Conservation (phyloP, 2,329 filamentous ascomycete species). For the Colletotrichum agaves region DNA sequence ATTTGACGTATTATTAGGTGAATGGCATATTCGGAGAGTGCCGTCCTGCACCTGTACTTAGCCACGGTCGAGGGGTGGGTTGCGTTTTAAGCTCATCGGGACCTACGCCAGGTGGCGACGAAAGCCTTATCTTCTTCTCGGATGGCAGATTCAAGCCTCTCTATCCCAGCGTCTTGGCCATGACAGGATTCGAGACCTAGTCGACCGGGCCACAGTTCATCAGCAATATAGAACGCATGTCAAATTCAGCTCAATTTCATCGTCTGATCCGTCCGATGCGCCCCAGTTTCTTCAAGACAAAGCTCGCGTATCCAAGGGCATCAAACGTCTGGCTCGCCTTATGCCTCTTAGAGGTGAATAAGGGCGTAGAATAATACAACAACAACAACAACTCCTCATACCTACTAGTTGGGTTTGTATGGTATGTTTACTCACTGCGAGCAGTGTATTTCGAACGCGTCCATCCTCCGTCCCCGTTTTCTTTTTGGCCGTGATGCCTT, state of each 20-base stretch:
- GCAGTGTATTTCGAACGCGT: slow-evolving; percentile 50
- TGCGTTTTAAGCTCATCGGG: neutral
- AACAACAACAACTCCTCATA: too few species aligned
- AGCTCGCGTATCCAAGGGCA: slow-evolving; percentile 20
- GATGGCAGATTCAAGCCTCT: slow-evolving; percentile 45
- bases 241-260: neutral
- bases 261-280: neutral
- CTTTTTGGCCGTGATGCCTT: slow-evolving; percentile 45
- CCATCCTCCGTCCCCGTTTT: slow-evolving; percentile 51
- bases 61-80: neutral
- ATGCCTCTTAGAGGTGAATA: too few species aligned
- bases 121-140: slow-evolving; percentile 45
- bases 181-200: slow-evolving; percentile 43
- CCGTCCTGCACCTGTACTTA: neutral
- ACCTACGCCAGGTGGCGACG: slow-evolving; percentile 15
- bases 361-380: too few species aligned
- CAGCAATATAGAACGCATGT: neutral
- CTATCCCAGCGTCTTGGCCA: slow-evolving; percentile 44
- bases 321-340: slow-evolving; percentile 11
- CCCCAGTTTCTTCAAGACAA: slow-evolving; percentile 23
- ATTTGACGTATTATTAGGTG: slow-evolving; percentile 35
- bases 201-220: slow-evolving; percentile 39
- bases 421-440: neutral
- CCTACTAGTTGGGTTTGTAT: neutral
- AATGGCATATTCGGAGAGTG: slow-evolving; percentile 44